Base-by-base conservation (phyloP, 768 basidiomycete species). In the Sporobolomyces pararoseus region DNA sequence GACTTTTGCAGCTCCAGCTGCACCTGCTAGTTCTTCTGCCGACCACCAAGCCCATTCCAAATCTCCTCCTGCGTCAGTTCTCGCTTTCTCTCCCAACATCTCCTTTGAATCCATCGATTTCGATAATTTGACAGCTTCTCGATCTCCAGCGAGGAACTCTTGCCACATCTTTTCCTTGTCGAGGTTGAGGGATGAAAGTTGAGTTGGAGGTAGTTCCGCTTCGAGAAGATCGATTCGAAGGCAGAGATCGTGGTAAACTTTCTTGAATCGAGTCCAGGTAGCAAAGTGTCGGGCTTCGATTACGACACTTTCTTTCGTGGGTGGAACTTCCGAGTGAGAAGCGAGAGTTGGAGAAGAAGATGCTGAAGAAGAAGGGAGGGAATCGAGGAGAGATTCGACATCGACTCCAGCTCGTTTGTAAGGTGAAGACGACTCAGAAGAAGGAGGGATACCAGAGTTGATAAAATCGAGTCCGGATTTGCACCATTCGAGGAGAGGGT, bases 31-130 rank as follows among this genome's bases (percentile, higher is more conserved):
- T 29, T 65, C 64, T 2, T 54, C 32, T 10, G 23, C 53, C 2
- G 69, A 65, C 69, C 69, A 70, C 69, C 69, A 70, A 17, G 69
- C 69, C 62, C 62, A 70, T 16, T 70, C 69, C 51, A 70, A 59
- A 60, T 70, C 69, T 2, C 60, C 59, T 23, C 69, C 69, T 1
- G 64, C 64, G 0, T 60, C 69, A 1, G 64, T 65, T 17, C 69
- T 65, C 21, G 23, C 55, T 57, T 37, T 7, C 51, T 31, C n/a
- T n/a, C n/a, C n/a, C n/a, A n/a, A n/a, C n/a, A n/a, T 14, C 25
- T 10, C 37, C 19, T 19, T 53, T 39, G 19, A 53, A 29, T 17
- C 12, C 59, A 4, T 21, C 53, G 39, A 39, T 5, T 35, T 35
- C 12, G n/a, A 7, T 25, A 17, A 7, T 6, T 23, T 34, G 23